Evolutionary conservation across 495 filamentous ascomycete species (phyloP).

Genomic region (Penicillium cinerascens): DNA sequence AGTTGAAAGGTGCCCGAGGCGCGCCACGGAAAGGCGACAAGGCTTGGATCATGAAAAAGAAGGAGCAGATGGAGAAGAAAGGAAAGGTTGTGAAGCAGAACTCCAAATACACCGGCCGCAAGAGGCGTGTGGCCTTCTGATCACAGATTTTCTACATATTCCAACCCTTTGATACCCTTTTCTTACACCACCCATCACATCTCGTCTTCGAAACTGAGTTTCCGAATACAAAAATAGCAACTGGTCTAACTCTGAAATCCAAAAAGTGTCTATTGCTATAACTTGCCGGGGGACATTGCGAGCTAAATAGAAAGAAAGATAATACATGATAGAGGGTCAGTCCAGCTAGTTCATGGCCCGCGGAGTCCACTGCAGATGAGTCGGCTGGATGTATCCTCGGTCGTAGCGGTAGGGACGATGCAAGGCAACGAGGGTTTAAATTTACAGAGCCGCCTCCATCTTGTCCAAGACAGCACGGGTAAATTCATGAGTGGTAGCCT

Average conservation of each 20-base stretch:
- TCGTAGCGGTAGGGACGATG: slow-evolving; percentile 21
- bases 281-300: slow-evolving; percentile 24
- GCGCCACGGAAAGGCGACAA: slow-evolving; percentile 71
- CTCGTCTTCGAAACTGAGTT: not conserved
- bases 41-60: slow-evolving; percentile 89
- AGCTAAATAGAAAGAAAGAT: slow-evolving; percentile 30
- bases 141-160: not conserved
- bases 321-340: slow-evolving; percentile 32
- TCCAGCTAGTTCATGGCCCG: slow-evolving; percentile 9
- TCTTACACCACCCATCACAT: not conserved
- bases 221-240: not conserved
- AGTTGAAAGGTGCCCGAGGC: slow-evolving; percentile 45
- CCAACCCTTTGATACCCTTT: slow-evolving; percentile 2
- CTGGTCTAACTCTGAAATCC: not conserved
- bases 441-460: slow-evolving; percentile 70
- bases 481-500: slow-evolving; percentile 87
- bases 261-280: slow-evolving; percentile 28
- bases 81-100: slow-evolving; percentile 88
- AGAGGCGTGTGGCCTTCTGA: slow-evolving; percentile 61
- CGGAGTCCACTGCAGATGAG: slow-evolving; percentile 9
- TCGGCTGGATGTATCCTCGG: slow-evolving; percentile 12
- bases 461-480: slow-evolving; percentile 87
- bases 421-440: slow-evolving; percentile 12
- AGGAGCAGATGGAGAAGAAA: slow-evolving; percentile 90
- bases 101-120: slow-evolving; percentile 91